A percentile compares a stretch with the other conserved stretches of the same genome.
Evolutionary conservation across 2,329 filamentous ascomycete species (phyloP).

Genomic region (Ophiostoma perfectum): DNA sequence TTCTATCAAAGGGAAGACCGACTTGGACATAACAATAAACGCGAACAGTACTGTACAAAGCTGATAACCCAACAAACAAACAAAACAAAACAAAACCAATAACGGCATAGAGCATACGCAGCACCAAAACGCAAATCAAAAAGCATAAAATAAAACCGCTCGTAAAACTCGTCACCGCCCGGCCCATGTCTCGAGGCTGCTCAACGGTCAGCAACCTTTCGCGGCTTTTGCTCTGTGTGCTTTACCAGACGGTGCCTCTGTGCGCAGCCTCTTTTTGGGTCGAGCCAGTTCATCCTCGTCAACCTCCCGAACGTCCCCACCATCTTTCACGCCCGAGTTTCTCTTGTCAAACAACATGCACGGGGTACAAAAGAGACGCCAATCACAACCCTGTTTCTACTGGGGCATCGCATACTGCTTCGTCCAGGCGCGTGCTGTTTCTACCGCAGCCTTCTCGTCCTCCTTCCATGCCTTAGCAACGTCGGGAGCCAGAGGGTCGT

Average conservation of each 20-base stretch:
- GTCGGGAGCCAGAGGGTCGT: slow-evolving; percentile 96
- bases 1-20: not conserved
- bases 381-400: not conserved
- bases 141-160: too few species aligned
- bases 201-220: too few species aligned
- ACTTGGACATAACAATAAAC: not conserved
- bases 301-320: not conserved
- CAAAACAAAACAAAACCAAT: not conserved
- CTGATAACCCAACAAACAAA: not conserved
- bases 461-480: slow-evolving; percentile 98
- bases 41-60: not conserved
- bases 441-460: slow-evolving; percentile 85
- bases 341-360: not conserved
- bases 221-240: not conserved
- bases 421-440: slow-evolving; percentile 90
- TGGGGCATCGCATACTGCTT: slow-evolving; percentile 64
- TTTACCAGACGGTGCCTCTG: not conserved
- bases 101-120: too few species aligned
- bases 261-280: not conserved
- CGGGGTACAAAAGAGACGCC: not conserved
- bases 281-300: not conserved
- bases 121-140: too few species aligned
- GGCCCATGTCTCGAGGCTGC: too few species aligned
- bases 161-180: too few species aligned
- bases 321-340: too few species aligned